Evolutionary conservation across 169 alveolate species (phyloP).

Genomic region (Plasmodium knowlesi): DNA sequence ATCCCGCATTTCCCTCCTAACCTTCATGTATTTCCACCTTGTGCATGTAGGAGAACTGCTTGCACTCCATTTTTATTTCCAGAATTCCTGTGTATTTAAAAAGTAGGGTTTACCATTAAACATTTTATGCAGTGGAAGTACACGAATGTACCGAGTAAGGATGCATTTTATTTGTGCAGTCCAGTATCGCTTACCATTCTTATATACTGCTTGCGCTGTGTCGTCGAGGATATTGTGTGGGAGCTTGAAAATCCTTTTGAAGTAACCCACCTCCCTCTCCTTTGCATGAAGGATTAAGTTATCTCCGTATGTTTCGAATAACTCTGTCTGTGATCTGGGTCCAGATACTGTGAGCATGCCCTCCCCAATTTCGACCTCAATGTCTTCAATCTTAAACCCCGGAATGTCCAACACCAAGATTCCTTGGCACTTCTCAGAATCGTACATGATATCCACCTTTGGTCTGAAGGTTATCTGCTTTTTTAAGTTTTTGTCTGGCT

Average conservation of each 20-base stretch:
- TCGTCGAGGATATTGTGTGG: constrained; percentile 85
- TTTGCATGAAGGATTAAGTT: constrained; percentile 83
- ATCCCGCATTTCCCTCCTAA: not conserved
- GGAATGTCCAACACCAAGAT: constrained; percentile 85
- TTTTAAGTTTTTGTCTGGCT: constrained; percentile 82
- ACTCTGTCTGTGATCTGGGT: constrained; percentile 85
- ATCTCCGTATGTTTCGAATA: constrained; percentile 84
- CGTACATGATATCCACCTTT: constrained; percentile 85
- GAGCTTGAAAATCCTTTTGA: constrained; percentile 84
- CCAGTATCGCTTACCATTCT: constrained; percentile 80
- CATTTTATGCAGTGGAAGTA: not conserved
- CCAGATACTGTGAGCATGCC: constrained; percentile 83
- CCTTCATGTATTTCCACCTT: constrained; percentile 55
- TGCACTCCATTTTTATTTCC: constrained; percentile 70
- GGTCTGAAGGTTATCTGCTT: constrained; percentile 83
- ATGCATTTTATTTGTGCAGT: not conserved
- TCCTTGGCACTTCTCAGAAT: constrained; percentile 77
- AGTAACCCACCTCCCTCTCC: constrained; percentile 86
- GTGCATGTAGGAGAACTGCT: constrained; percentile 58
- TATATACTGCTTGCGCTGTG: constrained; percentile 80
- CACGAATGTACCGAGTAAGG: no score
- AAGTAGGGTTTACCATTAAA: not conserved
- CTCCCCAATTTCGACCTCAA: constrained; percentile 81
- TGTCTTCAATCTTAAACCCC: constrained; percentile 82
- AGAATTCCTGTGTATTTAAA: constrained; percentile 15